These are phyloP conservation scores for Gastrodia elata DNA, from an alignment of 106 monocot species.

Conservation along the genomic window DNA sequence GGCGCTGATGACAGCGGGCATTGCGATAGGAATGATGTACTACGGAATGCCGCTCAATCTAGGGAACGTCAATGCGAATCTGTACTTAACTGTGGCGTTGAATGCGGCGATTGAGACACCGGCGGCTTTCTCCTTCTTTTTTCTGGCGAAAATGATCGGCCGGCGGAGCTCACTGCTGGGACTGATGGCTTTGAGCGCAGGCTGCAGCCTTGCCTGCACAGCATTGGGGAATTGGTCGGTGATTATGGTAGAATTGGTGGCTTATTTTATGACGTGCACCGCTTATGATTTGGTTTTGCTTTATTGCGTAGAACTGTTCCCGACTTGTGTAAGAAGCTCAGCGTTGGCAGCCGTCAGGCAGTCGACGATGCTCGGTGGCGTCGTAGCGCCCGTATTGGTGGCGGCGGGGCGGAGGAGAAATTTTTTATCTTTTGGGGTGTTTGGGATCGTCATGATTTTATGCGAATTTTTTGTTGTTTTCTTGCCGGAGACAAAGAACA, in stretches of 20 bases:
- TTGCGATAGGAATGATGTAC: constrained; percentile 16
- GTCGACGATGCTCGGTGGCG: constrained; percentile 19
- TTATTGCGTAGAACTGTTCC: constrained; percentile 28
- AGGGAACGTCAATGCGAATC: constrained; percentile 2
- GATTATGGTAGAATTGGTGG: neutral
- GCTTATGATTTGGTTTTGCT: constrained; percentile 10
- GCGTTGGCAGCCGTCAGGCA: constrained; percentile 23
- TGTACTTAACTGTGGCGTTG: constrained; percentile 5
- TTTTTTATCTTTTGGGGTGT: neutral
- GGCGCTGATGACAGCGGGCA: neutral
- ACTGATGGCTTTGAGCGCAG: constrained; percentile 10
- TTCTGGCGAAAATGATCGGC: constrained; percentile 13
- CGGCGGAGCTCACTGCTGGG: constrained; percentile 11
- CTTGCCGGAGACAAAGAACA: constrained; percentile 14
- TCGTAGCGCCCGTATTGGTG: constrained; percentile 23
- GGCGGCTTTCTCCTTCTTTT: neutral
- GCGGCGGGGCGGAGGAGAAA: constrained; percentile 14
- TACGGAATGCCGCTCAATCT: constrained; percentile 3
- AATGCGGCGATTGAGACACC: constrained; percentile 13
- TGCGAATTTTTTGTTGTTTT: constrained; percentile 7
- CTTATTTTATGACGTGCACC: constrained; percentile 7
- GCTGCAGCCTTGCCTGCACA: constrained; percentile 14
- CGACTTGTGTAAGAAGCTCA: constrained; percentile 14
- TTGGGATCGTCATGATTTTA: constrained; percentile 11
- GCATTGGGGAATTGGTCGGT: neutral